Evolutionary conservation across 1,139 yeast species (phyloP).

Genomic region (Pichia sp.): DNA sequence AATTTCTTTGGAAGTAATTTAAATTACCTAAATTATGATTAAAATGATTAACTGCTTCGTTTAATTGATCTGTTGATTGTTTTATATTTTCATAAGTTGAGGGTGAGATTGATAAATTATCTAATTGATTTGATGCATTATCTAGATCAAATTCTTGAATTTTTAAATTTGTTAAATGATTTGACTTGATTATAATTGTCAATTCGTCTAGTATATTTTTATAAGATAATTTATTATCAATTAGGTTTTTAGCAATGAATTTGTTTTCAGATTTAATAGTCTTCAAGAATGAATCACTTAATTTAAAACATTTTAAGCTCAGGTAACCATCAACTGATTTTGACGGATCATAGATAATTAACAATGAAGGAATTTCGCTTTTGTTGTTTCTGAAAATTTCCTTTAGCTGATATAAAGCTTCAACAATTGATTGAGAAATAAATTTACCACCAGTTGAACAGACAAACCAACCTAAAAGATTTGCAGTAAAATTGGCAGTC

Average conservation of each 20-base stretch:
- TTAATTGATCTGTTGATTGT: constrained; percentile 54
- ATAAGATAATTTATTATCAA: constrained; percentile 55
- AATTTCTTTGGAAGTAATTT: constrained; percentile 76
- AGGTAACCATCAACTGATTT: constrained; percentile 54
- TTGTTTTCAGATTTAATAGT: constrained; percentile 42
- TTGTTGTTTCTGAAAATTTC: constrained; percentile 38
- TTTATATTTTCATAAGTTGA: constrained; percentile 32
- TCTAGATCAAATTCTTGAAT: constrained; percentile 22
- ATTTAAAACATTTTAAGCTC: constrained; percentile 63
- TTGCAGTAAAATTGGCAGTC: constrained; percentile 62
- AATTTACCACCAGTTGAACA: constrained; percentile 64
- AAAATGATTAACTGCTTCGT: constrained; percentile 71
- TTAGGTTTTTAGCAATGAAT: constrained; percentile 64
- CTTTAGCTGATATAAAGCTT: constrained; percentile 53
- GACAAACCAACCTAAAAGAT: constrained; percentile 80
- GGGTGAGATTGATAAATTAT: constrained; percentile 33
- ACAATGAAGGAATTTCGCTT: constrained; percentile 51
- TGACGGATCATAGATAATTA: constrained; percentile 66
- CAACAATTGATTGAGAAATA: constrained; percentile 59
- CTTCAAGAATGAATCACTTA: constrained; percentile 56
- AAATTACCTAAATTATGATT: constrained; percentile 78
- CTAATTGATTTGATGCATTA: constrained; percentile 16
- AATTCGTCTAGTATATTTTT: constrained; percentile 69
- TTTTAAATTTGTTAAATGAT: constrained; percentile 38
- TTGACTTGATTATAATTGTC: constrained; percentile 58